Evolutionary conservation across 768 basidiomycete species (phyloP), one percentile per base, ranked within the genome.

Genomic region (Sporobolomyces pararoseus): DNA sequence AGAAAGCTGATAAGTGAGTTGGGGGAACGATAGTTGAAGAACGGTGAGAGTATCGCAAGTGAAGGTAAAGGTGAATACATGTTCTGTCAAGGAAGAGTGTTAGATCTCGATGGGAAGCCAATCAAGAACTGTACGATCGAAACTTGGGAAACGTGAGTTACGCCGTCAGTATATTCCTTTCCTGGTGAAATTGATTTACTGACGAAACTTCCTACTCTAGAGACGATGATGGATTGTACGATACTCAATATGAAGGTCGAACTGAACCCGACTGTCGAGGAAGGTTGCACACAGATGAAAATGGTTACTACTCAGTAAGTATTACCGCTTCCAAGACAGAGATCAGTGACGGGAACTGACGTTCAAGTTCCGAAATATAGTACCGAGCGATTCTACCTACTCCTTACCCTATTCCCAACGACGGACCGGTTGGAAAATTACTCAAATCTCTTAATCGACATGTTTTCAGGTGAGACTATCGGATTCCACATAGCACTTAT

Each of bases 31-130:
- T 76, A 78, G 57, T 64, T 78, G 65, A 78, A 82, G 29, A 78
- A 83, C 9, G 90, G 90, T 7, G 89, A 83, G 2, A 85, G 87
- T 14, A 93, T 92, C 60, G 89, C 91, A 10, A 89, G 89, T 0
- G 90, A 91, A 78, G 90, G 88, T 65, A 91, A 89, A 79, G 91
- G 90, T 27, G 85, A 90, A 14, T 89, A 90, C 77, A 81, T 93
- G 84, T 90, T 84, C 73, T 87, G 92, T 59, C 84, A 89, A 76
- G 90, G 91, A 1, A 83, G 83, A 4, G 83, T 92, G 2, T 75
- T 85, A 35, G 83, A 86, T 75, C 86, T 85, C 1, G 73, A 79
- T 37, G 81, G 81, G 23, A 78, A 80, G 29, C 76, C 75, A 7
- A 72, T 73, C 31, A 23, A 62, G 27, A 71, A 73, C 50, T 73